Evolutionary conservation across 2,329 filamentous ascomycete species (phyloP).

Genomic region (Escovopsis sp.): DNA sequence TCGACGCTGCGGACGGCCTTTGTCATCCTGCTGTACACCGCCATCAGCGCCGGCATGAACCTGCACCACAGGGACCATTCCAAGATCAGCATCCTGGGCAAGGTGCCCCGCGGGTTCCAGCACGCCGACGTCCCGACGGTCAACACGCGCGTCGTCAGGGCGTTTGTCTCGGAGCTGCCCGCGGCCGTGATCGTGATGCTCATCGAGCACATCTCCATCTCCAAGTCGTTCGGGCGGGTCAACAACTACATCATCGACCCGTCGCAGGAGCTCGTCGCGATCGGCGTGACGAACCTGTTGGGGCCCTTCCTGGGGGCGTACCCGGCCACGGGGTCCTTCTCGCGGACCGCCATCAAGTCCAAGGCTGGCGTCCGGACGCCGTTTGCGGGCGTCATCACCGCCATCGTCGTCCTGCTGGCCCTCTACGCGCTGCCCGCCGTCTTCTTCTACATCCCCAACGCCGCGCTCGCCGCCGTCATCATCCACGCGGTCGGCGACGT

Average conservation of each 20-base stretch:
- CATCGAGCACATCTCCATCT: slow-evolving; percentile 71
- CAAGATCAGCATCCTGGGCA: slow-evolving; percentile 48
- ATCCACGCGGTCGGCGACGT: slow-evolving; percentile 83
- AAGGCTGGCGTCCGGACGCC: slow-evolving; percentile 83
- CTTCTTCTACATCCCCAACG: slow-evolving; percentile 78
- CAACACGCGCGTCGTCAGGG: slow-evolving; percentile 42
- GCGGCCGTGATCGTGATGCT: slow-evolving; percentile 63
- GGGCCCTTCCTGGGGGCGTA: slow-evolving; percentile 72
- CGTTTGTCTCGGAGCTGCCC: slow-evolving; percentile 52
- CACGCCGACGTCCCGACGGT: slow-evolving; percentile 52
- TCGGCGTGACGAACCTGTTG: slow-evolving; percentile 60
- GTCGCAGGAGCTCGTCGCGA: slow-evolving; percentile 65
- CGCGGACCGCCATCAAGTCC: slow-evolving; percentile 83
- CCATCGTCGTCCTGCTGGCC: slow-evolving; percentile 64
- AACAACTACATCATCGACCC: slow-evolving; percentile 74
- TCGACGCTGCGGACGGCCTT: slow-evolving; percentile 67
- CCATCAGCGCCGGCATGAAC: slow-evolving; percentile 61
- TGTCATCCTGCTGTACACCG: slow-evolving; percentile 65
- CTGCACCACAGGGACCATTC: slow-evolving; percentile 40
- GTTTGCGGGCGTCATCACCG: slow-evolving; percentile 74
- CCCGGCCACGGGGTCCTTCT: slow-evolving; percentile 80
- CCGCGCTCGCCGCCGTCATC: slow-evolving; percentile 66
- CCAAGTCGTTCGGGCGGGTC: slow-evolving; percentile 66
- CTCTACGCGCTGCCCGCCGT: slow-evolving; percentile 71
- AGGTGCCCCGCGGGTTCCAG: slow-evolving; percentile 61